Evolutionary conservation across 495 filamentous ascomycete genomes (phyloP), one percentile per base, ranked within the genome.

Genomic region (Tuber aestivum): DNA sequence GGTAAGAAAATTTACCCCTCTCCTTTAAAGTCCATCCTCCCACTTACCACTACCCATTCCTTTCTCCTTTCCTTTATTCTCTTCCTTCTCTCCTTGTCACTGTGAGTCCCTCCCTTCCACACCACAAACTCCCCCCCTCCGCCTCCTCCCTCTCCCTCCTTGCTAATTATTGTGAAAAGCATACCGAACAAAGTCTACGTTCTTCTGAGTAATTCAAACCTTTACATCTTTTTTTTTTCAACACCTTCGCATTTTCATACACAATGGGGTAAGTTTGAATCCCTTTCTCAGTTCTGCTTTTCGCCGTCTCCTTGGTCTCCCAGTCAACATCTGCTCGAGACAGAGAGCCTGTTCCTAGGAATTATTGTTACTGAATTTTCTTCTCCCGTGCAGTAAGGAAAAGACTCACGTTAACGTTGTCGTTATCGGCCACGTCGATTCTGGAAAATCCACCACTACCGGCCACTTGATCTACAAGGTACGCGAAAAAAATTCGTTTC

Each of bases 391-490:
- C 21, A 82, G 81, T 77, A 96, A 96, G 88, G 94, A 96, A 80
- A 93, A 93, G 89, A 84, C 85, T 86, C 94, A 97, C 85, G 90
- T 97, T 87, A 97, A 97, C 90, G 92, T 97, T 87, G 94, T 97
- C 86, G 94, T 97, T 88, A 96, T 97, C 89, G 94, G 94, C 88
- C 94, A 99, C 91, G 95, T 99, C 94, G 94, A 97, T 90, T 96
- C 94, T 87, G 95, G 95, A 87, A 99, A 99, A 91, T 97, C 95
- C 75, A 99, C 95, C 85, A 99, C 95, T 85, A 94, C 92, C 80
- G 91, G 90, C 89, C 95, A 98, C 87, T 89, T 98, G 89, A 99
- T 98, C 92, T 99, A 99, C 93, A 97, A 99, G 89, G 81, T 76
- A 78, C 40, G 79, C 48, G 21, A n/a, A n/a, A 37, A 41, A 65